Conservation (phyloP, 2,329 filamentous ascomycete genomes). For the Cladosporium sp. region DNA sequence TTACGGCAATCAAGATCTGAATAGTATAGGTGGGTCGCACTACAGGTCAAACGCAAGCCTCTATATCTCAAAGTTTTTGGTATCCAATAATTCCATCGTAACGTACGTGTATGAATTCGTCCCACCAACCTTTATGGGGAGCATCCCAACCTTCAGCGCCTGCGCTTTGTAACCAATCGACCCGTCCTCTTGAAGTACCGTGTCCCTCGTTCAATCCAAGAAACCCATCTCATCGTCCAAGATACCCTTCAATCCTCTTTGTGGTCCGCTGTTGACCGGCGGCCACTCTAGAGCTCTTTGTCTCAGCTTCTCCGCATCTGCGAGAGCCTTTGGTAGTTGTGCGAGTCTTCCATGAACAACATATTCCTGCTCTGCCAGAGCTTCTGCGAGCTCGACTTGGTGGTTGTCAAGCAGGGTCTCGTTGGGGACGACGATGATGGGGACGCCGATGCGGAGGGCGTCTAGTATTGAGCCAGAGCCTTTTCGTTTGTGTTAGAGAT, state of each 20-base stretch:
- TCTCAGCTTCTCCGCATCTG: conserved; percentile 46
- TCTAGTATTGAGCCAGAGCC: conserved; percentile 88
- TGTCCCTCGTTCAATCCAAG: conserved; percentile 38
- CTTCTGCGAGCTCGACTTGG: conserved; percentile 78
- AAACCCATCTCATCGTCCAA: conserved; percentile 57
- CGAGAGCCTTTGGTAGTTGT: conserved; percentile 48
- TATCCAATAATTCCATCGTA: neutral
- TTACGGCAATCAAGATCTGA: too few relatives aligned
- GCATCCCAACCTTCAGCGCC: neutral
- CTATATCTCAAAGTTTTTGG: too few relatives aligned
- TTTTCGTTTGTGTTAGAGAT: conserved; percentile 33
- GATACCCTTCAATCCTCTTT: conserved; percentile 47
- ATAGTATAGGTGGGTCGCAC: too few relatives aligned
- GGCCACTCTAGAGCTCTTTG: conserved; percentile 46
- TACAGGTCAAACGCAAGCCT: too few relatives aligned
- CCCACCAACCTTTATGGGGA: neutral
- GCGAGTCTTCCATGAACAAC: conserved; percentile 65
- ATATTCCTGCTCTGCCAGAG: conserved; percentile 71
- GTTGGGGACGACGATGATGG: conserved; percentile 89
- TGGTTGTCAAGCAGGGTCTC: conserved; percentile 79
- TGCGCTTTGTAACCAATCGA: neutral
- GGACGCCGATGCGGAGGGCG: conserved; percentile 67
- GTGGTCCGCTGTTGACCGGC: conserved; percentile 43
- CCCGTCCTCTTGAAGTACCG: neutral
- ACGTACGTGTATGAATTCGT: neutral